Percentiles rank a stretch among this genome's conserved stretches.
These are phyloP conservation scores for Botrytis sinoallii DNA, from an alignment of 2,329 filamentous ascomycete species.

Conservation along the genomic window DNA sequence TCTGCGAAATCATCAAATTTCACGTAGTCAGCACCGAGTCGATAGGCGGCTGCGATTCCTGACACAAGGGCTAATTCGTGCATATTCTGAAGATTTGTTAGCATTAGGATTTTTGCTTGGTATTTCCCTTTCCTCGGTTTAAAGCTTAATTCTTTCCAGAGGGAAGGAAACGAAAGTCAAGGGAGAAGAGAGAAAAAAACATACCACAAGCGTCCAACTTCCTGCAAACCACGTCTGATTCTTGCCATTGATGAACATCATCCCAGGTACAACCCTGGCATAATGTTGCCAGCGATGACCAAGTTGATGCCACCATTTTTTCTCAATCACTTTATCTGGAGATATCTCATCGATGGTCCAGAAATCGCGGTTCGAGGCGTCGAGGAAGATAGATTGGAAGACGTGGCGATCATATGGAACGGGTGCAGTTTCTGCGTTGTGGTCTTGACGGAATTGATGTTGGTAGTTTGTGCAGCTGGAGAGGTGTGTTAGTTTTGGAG, in stretches of 20 bases:
- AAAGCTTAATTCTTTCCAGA: too few relatives aligned
- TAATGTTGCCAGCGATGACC: slow-evolving; percentile 64
- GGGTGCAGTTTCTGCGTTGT: slow-evolving; percentile 18
- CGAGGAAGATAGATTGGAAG: slow-evolving; percentile 59
- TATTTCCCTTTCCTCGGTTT: too few relatives aligned
- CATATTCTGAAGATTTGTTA: slow-evolving; percentile 49
- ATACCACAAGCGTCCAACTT: slow-evolving; percentile 36
- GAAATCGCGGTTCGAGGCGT: slow-evolving; percentile 53
- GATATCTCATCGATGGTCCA: slow-evolving; percentile 61
- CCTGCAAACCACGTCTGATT: slow-evolving; percentile 49
- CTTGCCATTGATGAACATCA: slow-evolving; percentile 69
- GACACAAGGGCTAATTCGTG: slow-evolving; percentile 69
- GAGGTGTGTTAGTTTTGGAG: neutral
- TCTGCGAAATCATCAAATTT: slow-evolving; percentile 55
- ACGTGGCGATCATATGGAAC: neutral
- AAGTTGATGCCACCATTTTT: slow-evolving; percentile 61
- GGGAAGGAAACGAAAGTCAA: too few relatives aligned
- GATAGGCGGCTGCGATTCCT: slow-evolving; percentile 68
- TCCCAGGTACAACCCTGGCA: slow-evolving; percentile 62
- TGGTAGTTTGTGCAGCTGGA: slow-evolving; percentile 66
- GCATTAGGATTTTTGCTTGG: too few relatives aligned
- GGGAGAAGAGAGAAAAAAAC: too few relatives aligned
- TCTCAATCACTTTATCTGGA: slow-evolving; percentile 56
- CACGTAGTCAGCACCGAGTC: slow-evolving; percentile 62
- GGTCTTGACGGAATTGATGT: slow-evolving; percentile 56